Base-by-base conservation (phyloP, 345 rosid genomes). In the Aquilaria malaccensis region DNA sequence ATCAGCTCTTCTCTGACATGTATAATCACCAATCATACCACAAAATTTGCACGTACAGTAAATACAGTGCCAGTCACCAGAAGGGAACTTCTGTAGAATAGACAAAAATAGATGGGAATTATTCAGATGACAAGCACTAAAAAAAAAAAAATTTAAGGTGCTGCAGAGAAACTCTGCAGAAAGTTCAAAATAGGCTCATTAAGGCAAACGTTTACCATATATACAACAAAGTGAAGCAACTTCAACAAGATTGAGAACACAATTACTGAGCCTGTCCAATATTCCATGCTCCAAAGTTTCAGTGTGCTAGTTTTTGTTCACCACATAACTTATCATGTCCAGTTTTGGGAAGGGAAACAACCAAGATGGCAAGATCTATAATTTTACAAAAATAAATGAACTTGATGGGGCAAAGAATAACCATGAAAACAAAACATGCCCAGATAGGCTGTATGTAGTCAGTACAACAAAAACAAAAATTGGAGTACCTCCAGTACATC, bases 1-100 rank as follows among this genome's bases (percentile, higher is more conserved):
- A 55, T 67, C 56, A 56, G 62, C 72, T 12, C 63, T 68, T 66
- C 30, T 62, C 55, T 64, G 78, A 51, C 60, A 55, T 43, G 67
- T 52, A 70, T 67, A 74, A 64, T 78, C 79, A 59, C 67, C 72
- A 69, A 66, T 70, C 64, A 59, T 67, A 64, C 87, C 83, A 67
- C 99, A 90, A 72, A 77, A 84, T 83, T 90, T 90, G 78, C 99
- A 94, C 30, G 84, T 76, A 79, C 99, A 94, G 74, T 79, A 78
- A 65, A 81, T 67, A 79, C 99, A 94, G 70, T 81, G 80, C 99
- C 99, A 94, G 56, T 77, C 76, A 50, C 96, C 97, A 45, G 84
- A 78, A 63, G 99, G 97, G 62, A 88, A 83, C 61, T 68, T 80
- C 97, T 94, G 92, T 76, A 50, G 47, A 68, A 56, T 60, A 37